phyloP scores from a whole-genome alignment of 805 yeast genomes.

The Kuraishia floccosa region DNA sequence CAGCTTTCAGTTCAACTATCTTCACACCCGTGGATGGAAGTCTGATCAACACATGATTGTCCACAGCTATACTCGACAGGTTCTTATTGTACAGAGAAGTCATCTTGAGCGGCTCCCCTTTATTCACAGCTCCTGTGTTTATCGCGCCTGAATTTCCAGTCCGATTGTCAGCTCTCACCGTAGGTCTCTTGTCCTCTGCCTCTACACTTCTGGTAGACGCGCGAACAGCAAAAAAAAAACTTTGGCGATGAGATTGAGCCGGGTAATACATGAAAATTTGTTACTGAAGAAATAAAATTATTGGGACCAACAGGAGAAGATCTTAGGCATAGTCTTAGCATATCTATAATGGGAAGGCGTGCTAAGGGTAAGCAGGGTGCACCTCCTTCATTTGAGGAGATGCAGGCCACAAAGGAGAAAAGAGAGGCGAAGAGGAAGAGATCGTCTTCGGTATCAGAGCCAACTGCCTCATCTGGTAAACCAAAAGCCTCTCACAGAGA shows the following conservation, averaged over 20 bases:
- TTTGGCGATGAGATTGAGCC: no score
- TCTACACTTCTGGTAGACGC: no score
- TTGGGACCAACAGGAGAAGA: no score
- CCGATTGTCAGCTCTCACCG: no score
- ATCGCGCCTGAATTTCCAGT: not conserved
- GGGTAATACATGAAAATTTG: no score
- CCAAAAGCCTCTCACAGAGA: conserved; percentile 13
- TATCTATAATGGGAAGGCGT: conserved; percentile 71
- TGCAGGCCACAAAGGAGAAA: conserved; percentile 34
- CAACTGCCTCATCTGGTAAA: conserved; percentile 15
- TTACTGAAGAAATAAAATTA: no score
- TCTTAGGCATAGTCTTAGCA: no score
- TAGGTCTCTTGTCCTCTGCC: no score
- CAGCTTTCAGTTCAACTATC: conserved; percentile 54
- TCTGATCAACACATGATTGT: not conserved
- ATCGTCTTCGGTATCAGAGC: conserved; percentile 16
- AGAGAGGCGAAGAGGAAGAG: conserved; percentile 24
- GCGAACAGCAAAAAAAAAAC: no score
- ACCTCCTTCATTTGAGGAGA: conserved; percentile 85
- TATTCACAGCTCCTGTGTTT: not conserved
- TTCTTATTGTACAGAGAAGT: not conserved
- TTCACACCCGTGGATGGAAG: conserved; percentile 77
- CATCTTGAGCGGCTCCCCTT: not conserved
- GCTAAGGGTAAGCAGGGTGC: conserved; percentile 87
- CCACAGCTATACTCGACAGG: not conserved